Base-by-base conservation (phyloP, 768 basidiomycete genomes). In the Cytidiella melzeri region DNA sequence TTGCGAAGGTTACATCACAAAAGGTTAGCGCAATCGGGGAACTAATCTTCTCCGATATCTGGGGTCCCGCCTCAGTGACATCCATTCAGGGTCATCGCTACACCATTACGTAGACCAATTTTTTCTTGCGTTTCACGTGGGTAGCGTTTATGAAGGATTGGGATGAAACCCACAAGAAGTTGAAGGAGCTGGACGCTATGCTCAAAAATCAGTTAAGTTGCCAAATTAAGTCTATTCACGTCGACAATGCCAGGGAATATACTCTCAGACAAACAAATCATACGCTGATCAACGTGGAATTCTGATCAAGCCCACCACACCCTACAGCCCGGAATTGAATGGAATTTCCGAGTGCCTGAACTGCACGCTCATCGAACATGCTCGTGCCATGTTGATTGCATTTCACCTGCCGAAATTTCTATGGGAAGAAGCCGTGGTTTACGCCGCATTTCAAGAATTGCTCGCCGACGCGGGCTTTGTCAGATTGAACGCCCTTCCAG, bases 251-350 rank as follows among this genome's bases (percentile, higher is more conserved):
- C n/a, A n/a, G n/a, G n/a, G n/a, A n/a, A n/a, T n/a, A n/a, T n/a
- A n/a, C n/a, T n/a, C n/a, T n/a, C n/a, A n/a, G n/a, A n/a, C 65
- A 5, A 68, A 79, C 24, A 54, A 51, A 3, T 1, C 45, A 0
- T 59, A 69, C 41, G 60, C 73, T 0, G 55, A 65, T 1, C 42
- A 45, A 0, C 57, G 66, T 6, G 78, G 79, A 0, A 79, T 70
- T 0, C 24, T 50, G 4, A 65, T 64, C 11, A 62, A 70, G 42
- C 57, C 68, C 1, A 75, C 71, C 1, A 59, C 68, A 0, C 70
- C 72, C 19, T 63, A 77, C 50, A 72, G 69, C 0, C 74, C 69
- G 62, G 64, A 3, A n/a, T n/a, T n/a, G n/a, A n/a, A n/a, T n/a
- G n/a, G n/a, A n/a, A n/a, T n/a, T n/a, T n/a, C n/a, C n/a, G 68